Percentiles rank a stretch among this genome's conserved stretches.
Conservation (phyloP, 2,329 filamentous ascomycete genomes). For the Saccharata proteae region DNA sequence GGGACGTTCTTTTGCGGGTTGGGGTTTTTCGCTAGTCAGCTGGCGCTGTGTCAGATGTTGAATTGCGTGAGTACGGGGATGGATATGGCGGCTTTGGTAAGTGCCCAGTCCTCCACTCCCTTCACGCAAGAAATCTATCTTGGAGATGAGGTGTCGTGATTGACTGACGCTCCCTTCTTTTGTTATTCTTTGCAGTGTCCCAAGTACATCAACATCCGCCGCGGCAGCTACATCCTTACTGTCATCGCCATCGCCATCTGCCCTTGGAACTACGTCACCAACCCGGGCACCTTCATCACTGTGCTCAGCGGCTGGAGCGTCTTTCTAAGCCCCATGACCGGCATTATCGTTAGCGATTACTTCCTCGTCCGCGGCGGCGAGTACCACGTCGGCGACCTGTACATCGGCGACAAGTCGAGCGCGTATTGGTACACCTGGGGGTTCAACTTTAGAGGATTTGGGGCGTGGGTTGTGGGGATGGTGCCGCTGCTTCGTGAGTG, state of each 20-base stretch:
- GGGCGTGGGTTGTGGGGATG: constrained; percentile 15
- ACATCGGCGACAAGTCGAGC: constrained; percentile 8
- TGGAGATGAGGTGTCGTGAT: not conserved
- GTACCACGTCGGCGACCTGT: constrained; percentile 17
- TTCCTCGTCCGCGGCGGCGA: constrained; percentile 13
- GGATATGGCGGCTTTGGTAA: constrained; percentile 17
- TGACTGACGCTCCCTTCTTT: no score
- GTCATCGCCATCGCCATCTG: constrained; percentile 15
- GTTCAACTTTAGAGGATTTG: constrained; percentile 15
- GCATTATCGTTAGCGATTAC: constrained; percentile 16
- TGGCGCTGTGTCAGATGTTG: constrained; percentile 16
- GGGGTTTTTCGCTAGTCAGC: constrained; percentile 15
- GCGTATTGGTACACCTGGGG: constrained; percentile 16
- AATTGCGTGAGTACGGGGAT: constrained; percentile 17
- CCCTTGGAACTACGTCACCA: constrained; percentile 11
- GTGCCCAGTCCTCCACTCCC: not conserved
- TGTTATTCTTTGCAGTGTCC: no score
- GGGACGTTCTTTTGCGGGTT: constrained; percentile 19
- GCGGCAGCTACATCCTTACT: constrained; percentile 15
- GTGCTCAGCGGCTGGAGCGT: constrained; percentile 17
- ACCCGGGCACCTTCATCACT: constrained; percentile 8
- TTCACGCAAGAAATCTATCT: not conserved
- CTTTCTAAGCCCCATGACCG: constrained; percentile 16
- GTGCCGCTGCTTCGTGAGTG: constrained; percentile 10
- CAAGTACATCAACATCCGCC: constrained; percentile 11